Conservation (phyloP, 2,329 filamentous ascomycete species). For the Blumeria hordei region DNA sequence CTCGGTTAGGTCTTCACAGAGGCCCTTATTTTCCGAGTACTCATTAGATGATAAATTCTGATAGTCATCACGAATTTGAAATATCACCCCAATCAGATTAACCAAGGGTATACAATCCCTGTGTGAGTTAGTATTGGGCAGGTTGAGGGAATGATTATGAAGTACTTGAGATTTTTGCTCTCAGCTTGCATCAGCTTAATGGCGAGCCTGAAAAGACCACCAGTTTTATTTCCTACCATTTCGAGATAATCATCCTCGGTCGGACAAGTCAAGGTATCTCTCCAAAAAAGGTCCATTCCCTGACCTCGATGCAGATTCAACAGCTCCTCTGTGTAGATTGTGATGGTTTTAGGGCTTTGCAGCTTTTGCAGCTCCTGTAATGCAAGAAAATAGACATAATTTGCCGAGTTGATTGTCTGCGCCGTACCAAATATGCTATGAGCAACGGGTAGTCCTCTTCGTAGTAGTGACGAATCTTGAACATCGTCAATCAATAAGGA, state of each 20-base stretch:
- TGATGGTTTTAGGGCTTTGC: slow-evolving; percentile 38
- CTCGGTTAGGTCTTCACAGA: slow-evolving; percentile 88
- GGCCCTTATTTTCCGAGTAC: slow-evolving; percentile 74
- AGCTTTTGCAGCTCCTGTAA: slow-evolving; percentile 52
- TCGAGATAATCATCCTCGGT: slow-evolving; percentile 80
- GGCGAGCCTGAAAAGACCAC: slow-evolving; percentile 61
- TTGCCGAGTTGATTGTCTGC: slow-evolving; percentile 76
- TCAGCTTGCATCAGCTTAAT: slow-evolving; percentile 78
- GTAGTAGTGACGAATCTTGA: slow-evolving; percentile 54
- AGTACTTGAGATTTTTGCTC: slow-evolving; percentile 21
- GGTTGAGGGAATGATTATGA: slow-evolving; percentile 1
- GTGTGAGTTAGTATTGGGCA: not conserved
- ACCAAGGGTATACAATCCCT: slow-evolving; percentile 61
- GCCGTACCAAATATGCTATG: slow-evolving; percentile 67
- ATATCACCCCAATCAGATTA: slow-evolving; percentile 63
- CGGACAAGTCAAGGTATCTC: slow-evolving; percentile 61
- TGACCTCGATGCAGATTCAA: slow-evolving; percentile 68
- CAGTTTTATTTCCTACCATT: slow-evolving; percentile 83
- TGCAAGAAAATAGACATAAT: slow-evolving; percentile 70
- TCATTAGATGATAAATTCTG: slow-evolving; percentile 54
- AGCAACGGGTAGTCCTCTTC: slow-evolving; percentile 58
- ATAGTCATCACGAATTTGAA: slow-evolving; percentile 86
- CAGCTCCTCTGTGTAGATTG: slow-evolving; percentile 60
- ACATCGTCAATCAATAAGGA: slow-evolving; percentile 73
- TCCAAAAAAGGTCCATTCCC: slow-evolving; percentile 81